Base-by-base conservation (phyloP, 352 stramenopile species). In the Globisporangium cystogenes region DNA sequence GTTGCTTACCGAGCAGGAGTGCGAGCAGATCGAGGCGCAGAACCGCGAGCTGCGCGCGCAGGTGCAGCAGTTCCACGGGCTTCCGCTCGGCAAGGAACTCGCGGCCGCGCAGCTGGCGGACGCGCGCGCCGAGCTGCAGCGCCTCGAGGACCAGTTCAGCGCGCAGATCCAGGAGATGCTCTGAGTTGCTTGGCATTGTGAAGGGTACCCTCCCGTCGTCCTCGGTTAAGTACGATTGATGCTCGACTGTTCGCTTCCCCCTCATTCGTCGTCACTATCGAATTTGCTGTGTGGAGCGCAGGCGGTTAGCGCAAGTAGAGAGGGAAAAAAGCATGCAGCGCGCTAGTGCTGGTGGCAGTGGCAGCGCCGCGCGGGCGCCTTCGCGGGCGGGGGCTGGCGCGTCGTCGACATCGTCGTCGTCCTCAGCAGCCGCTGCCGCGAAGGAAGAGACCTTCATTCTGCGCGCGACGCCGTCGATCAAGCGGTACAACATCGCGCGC, bases 401-500 rank as follows among this genome's bases (percentile, higher is more conserved):
- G n/a, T n/a, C n/a, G n/a, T n/a, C n/a, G n/a, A n/a, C 47, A 3
- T n/a, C 39, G 16, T 23, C 51, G 7, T 44, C 33, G 11, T 45
- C 37, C 2, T 36, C n/a, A 2, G 21, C 40, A 31, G 55, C 47
- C 4, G 55, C n/a, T 43, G 51, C 15, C 29, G 36, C 39, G 4
- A 62, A 62, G 31, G 72, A 80, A 42, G 83, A 93, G 55, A 90
- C 80, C 40, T 69, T 90, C 18, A 79, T 91, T 53, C 65, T 94
- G 53, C 81, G 83, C 53, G 76, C 82, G 43, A 92, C 82, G 50
- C 83, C 83, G 52, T 92, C 83, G 26, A 94, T 92, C 65, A 94
- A 94, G 64, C 80, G 82, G 45, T 94, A 90, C 73, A 90, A 91
- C 57, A 87, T 94, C 54, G 83, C 79, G 53, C 79, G 82, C 51